Percentiles rank a stretch among this genome's conserved stretches.
These are phyloP conservation scores for Goniomonas avonlea DNA, from an alignment of 78 protist genomes.

Conservation along the genomic window DNA sequence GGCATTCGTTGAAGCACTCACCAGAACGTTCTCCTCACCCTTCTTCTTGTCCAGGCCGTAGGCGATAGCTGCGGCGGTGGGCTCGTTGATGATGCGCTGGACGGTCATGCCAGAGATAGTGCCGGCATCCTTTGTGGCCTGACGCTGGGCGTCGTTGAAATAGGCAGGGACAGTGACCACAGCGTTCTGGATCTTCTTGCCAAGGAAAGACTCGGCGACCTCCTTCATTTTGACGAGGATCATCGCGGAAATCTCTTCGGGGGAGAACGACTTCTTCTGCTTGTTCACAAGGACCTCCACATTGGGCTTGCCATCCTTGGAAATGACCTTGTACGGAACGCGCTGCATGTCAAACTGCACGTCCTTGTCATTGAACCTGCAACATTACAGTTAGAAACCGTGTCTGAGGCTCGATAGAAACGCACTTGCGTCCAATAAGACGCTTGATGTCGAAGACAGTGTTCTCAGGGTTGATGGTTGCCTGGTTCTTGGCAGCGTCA, in stretches of 20 bases:
- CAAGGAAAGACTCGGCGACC: slow-evolving; percentile 90
- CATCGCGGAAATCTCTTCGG: slow-evolving; percentile 98
- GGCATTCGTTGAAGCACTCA: slow-evolving; percentile 22
- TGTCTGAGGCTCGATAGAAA: not conserved
- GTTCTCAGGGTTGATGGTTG: slow-evolving; percentile 88
- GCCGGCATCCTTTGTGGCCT: slow-evolving; percentile 29
- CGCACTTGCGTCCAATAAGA: slow-evolving; percentile 84
- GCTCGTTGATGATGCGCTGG: slow-evolving; percentile 97
- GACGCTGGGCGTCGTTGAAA: slow-evolving; percentile 81
- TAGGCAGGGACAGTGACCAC: slow-evolving; percentile 77
- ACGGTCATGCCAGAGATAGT: slow-evolving; percentile 51
- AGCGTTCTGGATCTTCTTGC: slow-evolving; percentile 71
- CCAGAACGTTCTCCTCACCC: slow-evolving; percentile 83
- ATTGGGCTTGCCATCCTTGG: slow-evolving; percentile 53
- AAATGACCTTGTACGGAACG: slow-evolving; percentile 47
- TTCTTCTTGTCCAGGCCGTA: slow-evolving; percentile 80
- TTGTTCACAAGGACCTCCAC: slow-evolving; percentile 40
- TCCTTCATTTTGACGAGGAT: slow-evolving; percentile 83
- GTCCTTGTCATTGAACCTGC: slow-evolving; percentile 59
- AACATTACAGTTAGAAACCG: not conserved
- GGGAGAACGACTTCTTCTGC: slow-evolving; percentile 44
- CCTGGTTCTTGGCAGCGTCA: slow-evolving; percentile 73
- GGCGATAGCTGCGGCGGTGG: slow-evolving; percentile 96
- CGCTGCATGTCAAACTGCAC: slow-evolving; percentile 79
- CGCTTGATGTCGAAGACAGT: slow-evolving; percentile 96